Evolutionary conservation across 768 basidiomycete genomes (phyloP).

Genomic region (Tulasnella sp.): DNA sequence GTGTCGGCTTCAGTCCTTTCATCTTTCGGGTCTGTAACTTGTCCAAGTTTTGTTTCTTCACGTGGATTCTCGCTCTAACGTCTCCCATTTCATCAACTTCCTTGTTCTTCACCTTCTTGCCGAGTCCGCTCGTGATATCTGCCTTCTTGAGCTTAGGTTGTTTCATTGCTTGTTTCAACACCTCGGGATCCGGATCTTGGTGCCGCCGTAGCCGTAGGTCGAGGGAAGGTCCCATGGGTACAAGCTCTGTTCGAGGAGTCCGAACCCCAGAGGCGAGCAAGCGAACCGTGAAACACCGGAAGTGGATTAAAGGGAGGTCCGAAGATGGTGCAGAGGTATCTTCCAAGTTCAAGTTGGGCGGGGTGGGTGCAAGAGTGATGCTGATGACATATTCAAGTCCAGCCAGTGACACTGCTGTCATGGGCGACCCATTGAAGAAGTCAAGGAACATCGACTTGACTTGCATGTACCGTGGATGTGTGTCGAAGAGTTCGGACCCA

Average conservation of each 20-base stretch:
- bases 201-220: slow-evolving; percentile 80
- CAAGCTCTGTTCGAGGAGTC: slow-evolving; percentile 78
- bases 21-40: slow-evolving; percentile 93
- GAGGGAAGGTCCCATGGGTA: slow-evolving; percentile 88
- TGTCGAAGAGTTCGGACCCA: slow-evolving; percentile 91
- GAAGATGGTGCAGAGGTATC: slow-evolving; percentile 47
- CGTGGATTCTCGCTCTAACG: slow-evolving; percentile 84
- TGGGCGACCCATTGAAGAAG: slow-evolving; percentile 84
- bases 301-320: slow-evolving; percentile 78
- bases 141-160: slow-evolving; percentile 87
- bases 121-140: slow-evolving; percentile 81
- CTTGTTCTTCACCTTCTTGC: slow-evolving; percentile 93
- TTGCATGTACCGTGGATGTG: slow-evolving; percentile 88
- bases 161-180: slow-evolving; percentile 78
- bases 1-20: slow-evolving; percentile 75
- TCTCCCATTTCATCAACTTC: slow-evolving; percentile 99
- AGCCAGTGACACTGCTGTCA: slow-evolving; percentile 79
- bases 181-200: slow-evolving; percentile 72
- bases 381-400: slow-evolving; percentile 90
- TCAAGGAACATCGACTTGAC: slow-evolving; percentile 89
- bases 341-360: slow-evolving; percentile 50
- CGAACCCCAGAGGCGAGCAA: slow-evolving; percentile 77
- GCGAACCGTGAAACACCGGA: slow-evolving; percentile 81
- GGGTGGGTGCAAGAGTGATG: slow-evolving; percentile 70
- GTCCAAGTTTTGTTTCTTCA: slow-evolving; percentile 84